Evolutionary conservation across 2,329 filamentous ascomycete species (phyloP).

Genomic region (Aspergillus flavus): DNA sequence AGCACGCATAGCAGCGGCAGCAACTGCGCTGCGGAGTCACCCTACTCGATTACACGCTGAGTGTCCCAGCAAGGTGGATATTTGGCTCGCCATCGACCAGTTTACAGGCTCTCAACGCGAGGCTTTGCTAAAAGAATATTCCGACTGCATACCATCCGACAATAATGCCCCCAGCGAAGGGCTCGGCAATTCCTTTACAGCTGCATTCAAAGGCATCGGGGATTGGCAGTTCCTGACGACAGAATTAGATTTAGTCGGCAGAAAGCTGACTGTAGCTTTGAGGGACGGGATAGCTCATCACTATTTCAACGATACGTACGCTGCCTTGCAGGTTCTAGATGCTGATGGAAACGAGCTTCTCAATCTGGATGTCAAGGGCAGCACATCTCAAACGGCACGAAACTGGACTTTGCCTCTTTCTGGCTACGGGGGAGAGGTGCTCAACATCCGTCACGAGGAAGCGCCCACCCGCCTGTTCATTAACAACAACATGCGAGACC

Average conservation of each 20-base stretch:
- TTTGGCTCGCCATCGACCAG: background rate
- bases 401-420: background rate
- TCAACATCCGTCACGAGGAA: constrained; percentile 1
- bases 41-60: background rate
- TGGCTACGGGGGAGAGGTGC: background rate
- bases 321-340: background rate
- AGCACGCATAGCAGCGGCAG: background rate
- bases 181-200: background rate
- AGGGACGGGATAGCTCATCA: background rate
- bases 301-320: background rate
- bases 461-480: background rate
- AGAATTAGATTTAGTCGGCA: background rate
- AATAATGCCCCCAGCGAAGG: background rate
- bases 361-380: background rate
- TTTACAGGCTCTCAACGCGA: background rate
- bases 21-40: background rate
- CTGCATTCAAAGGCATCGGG: background rate
- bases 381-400: background rate
- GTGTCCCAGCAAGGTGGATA: background rate
- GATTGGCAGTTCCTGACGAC: background rate
- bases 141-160: background rate
- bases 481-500: background rate
- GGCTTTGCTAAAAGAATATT: background rate
- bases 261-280: background rate
- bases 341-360: background rate